Percentiles rank a stretch among this genome's conserved stretches.
phyloP scores from a whole-genome alignment of 768 basidiomycete species.

The Mycena metata region DNA sequence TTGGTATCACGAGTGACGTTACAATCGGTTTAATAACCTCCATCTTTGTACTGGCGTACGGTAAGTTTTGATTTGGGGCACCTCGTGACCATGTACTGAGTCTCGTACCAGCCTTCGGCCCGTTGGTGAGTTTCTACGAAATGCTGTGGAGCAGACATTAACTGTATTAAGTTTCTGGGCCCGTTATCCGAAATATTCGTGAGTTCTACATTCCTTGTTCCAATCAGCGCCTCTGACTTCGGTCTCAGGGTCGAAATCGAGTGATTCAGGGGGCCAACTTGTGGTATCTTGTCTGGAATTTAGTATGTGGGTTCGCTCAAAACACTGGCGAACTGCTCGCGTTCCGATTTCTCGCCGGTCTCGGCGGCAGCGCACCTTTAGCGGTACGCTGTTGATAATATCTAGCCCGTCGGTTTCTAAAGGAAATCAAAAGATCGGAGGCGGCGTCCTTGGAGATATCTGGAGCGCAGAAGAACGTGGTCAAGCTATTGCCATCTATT shows the following conservation, averaged over 20 bases:
- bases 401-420: conserved; percentile 17
- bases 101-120: conserved; percentile 63
- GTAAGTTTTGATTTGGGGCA: conserved; percentile 48
- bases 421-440: conserved; percentile 60
- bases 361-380: conserved; percentile 81
- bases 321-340: conserved; percentile 70
- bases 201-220: neutral
- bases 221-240: no score
- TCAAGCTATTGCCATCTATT: conserved; percentile 72
- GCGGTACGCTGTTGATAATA: conserved; percentile 60
- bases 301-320: conserved; percentile 74
- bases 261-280: conserved; percentile 25
- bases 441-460: conserved; percentile 75
- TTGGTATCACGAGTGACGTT: conserved; percentile 65
- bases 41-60: conserved; percentile 71
- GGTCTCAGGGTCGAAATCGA: conserved; percentile 22
- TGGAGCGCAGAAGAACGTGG: conserved; percentile 75
- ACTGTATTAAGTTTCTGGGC: conserved; percentile 55
- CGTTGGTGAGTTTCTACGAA: conserved; percentile 50
- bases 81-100: neutral
- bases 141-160: neutral
- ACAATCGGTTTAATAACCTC: conserved; percentile 71
- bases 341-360: conserved; percentile 77
- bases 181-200: conserved; percentile 77
- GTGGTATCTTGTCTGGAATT: conserved; percentile 65